Percentiles rank a stretch among this genome's conserved stretches.
These are phyloP conservation scores for Coemansia sp. DNA, from an alignment of 192 early-diverging fungal genomes.

Conservation along the genomic window DNA sequence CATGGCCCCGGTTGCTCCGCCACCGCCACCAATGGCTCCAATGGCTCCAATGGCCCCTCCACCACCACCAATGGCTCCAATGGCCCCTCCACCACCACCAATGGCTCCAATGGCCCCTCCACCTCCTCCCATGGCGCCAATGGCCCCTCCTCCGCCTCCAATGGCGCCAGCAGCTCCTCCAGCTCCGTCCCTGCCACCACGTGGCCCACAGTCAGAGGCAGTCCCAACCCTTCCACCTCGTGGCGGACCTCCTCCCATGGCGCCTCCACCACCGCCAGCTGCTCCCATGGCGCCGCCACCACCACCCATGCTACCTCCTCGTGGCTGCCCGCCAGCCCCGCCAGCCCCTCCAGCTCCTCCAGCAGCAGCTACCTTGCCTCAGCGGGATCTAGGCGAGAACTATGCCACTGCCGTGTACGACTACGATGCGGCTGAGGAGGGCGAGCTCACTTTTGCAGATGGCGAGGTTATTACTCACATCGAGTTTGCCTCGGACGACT, in stretches of 20 bases:
- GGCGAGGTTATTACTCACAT: constrained; percentile 79
- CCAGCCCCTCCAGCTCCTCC: constrained; percentile 24
- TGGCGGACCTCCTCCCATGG: constrained; percentile 1
- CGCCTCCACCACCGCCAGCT: constrained; percentile 5
- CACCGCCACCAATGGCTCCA: constrained; percentile 10
- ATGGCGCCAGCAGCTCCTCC: constrained; percentile 14
- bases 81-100: neutral
- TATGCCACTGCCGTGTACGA: constrained; percentile 76
- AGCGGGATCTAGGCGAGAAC: constrained; percentile 35
- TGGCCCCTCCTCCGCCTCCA: neutral
- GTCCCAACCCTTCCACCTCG: constrained; percentile 15
- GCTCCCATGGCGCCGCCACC: constrained; percentile 15
- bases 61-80: constrained; percentile 25
- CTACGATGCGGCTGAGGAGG: constrained; percentile 83
- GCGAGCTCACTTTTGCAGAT: constrained; percentile 82
- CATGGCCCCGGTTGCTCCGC: constrained; percentile 16
- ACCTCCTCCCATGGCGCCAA: neutral
- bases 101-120: constrained; percentile 8
- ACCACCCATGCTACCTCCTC: constrained; percentile 18
- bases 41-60: constrained; percentile 10
- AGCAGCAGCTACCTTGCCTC: constrained; percentile 1
- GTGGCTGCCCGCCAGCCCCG: constrained; percentile 6
- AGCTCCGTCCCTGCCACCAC: constrained; percentile 8
- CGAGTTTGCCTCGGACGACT: constrained; percentile 83
- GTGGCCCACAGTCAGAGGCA: neutral